phyloP scores from a whole-genome alignment of 1,139 yeast genomes.

The Candida sp. region DNA sequence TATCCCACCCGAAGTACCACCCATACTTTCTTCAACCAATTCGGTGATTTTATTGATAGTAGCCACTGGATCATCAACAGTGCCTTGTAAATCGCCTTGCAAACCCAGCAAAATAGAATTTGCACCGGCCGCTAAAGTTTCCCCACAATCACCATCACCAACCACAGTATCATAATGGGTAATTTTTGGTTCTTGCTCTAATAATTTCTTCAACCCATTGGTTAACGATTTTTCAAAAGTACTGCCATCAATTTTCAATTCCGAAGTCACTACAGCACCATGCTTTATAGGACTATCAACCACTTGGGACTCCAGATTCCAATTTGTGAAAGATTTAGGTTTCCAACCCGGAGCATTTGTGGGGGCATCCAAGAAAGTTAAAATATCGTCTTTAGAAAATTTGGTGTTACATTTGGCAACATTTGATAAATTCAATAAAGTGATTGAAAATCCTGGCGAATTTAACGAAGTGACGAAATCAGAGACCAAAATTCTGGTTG shows the following conservation, averaged over 20 bases:
- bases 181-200: constrained; percentile 69
- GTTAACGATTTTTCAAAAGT: constrained; percentile 35
- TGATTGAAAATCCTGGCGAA: constrained; percentile 88
- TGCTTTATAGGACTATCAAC: constrained; percentile 33
- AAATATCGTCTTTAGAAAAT: constrained; percentile 22
- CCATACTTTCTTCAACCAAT: constrained; percentile 85
- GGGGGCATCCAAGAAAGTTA: constrained; percentile 59
- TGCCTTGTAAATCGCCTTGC: constrained; percentile 28
- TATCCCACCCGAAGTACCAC: constrained; percentile 95
- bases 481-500: constrained; percentile 66
- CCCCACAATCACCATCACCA: constrained; percentile 98
- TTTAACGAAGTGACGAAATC: constrained; percentile 82
- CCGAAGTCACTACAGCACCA: constrained; percentile 20
- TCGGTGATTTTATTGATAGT: constrained; percentile 59
- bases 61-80: constrained; percentile 37
- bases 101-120: constrained; percentile 61
- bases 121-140: constrained; percentile 82
- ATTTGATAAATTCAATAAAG: constrained; percentile 64
- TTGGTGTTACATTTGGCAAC: constrained; percentile 30
- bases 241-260: constrained; percentile 39
- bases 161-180: constrained; percentile 85
- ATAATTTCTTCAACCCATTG: constrained; percentile 49
- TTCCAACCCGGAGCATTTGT: constrained; percentile 88
- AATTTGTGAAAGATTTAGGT: constrained; percentile 29
- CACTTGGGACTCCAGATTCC: constrained; percentile 18